Base-by-base conservation (phyloP, 768 basidiomycete genomes). In the Suillus occidentalis region DNA sequence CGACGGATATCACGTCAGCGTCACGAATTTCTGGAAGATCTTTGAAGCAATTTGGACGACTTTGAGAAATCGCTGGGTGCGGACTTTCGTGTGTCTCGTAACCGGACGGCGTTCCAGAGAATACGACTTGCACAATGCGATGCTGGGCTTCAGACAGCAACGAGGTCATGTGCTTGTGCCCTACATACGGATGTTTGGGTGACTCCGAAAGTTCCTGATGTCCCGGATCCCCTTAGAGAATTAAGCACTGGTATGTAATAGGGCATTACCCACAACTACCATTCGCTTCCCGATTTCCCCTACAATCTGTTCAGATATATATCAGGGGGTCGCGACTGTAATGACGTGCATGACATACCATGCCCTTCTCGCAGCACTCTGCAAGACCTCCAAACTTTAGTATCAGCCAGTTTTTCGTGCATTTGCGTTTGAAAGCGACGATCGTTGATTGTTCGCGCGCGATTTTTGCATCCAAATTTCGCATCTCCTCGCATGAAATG, bases 341-440 rank as follows among this genome's bases (percentile, higher is more conserved):
- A 43, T 47, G 64, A 36, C 20, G 16, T 18, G n/a, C 18, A 42
- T 28, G 28, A 34, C 84, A 42, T 53, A 87, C 84, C 57, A 72
- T 78, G 63, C 92, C 90, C 77, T 93, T 96, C 78, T 95, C 91
- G 58, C 89, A 90, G 63, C 86, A 88, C 75, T 97, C 95, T 49
- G 89, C 75, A 52, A 97, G 76, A 6, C 92, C 95, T 28, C 93
- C 94, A 72, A 96, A 95, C 79, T 97, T 96, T 68, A 93, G 78
- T 1, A 86, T 85, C 85, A 97, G 85, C 79, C 88, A 91, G 43
- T 84, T 80, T 66, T 85, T 86, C 3, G 89, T 82, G 14, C 84
- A 84, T 7, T 81, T 77, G 36, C 95, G 86, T 78, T 97, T 98
- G 74, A 89, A 92, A 72, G 95, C 94, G 0, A 90, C 87, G 3